These are phyloP conservation scores for Rhizopus sp. DNA, from an alignment of 371 early-diverging fungal genomes.

Conservation along the genomic window DNA sequence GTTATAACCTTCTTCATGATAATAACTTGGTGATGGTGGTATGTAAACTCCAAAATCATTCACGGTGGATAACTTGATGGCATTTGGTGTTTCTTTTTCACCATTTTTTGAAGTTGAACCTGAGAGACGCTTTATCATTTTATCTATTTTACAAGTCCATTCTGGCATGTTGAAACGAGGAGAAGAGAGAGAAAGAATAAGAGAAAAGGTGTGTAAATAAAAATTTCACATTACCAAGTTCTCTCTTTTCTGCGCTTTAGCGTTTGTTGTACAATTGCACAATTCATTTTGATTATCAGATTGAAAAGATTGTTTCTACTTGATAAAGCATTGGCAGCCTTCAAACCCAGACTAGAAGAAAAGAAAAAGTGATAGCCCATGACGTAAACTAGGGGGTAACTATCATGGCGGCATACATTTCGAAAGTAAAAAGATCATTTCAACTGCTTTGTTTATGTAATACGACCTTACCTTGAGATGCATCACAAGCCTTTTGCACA, in stretches of 20 bases:
- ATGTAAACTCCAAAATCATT: conserved; percentile 42
- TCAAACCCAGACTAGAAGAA: no score
- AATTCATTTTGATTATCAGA: conserved; percentile 5
- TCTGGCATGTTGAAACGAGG: not conserved
- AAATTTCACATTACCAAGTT: not conserved
- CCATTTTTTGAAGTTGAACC: not conserved
- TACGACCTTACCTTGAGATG: no score
- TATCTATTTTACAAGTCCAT: not conserved
- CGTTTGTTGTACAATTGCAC: not conserved
- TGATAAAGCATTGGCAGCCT: no score
- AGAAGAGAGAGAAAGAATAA: not conserved
- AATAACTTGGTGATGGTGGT: conserved; percentile 40
- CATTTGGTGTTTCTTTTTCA: not conserved
- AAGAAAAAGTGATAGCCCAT: no score
- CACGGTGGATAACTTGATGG: conserved; percentile 46
- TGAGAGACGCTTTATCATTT: not conserved
- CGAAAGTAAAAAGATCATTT: no score
- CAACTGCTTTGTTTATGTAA: no score
- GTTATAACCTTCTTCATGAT: conserved; percentile 9
- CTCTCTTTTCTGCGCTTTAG: not conserved
- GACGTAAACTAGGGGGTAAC: no score
- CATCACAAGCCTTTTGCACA: no score
- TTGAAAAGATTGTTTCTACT: not conserved
- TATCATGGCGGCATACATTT: no score
- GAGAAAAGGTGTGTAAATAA: not conserved